Base-by-base conservation (phyloP, 2,329 filamentous ascomycete genomes). In the Parascedosporium putredinis region DNA sequence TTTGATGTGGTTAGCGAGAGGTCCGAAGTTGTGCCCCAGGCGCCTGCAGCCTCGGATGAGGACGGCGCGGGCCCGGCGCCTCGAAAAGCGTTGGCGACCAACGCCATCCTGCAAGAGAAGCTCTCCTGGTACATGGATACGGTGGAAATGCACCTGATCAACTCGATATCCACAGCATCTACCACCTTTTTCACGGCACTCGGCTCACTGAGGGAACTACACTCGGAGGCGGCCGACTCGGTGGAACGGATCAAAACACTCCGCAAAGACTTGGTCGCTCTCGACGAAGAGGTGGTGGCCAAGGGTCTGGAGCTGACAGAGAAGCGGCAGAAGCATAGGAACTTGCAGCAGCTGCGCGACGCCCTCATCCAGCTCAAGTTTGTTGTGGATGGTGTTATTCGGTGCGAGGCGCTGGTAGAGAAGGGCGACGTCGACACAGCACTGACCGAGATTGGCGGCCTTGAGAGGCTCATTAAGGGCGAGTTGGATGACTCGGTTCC, bases 111-210 rank as follows among this genome's bases (percentile, higher is more conserved):
- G 31, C 93, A 98, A 63, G 93, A 98, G 66, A 98, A 98, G 66
- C 73, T 98, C 10, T 97, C 93, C 0, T 98, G 93, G 93, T 98
- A 98, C 64, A 95, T 98, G 89, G 93, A 98, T 63, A 98, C 93
- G 0, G 89, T 98, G 20, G 93, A 98, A 63, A 88, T 98, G 50
- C 93, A 98, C 63, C 73, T 98, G 6, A 96, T 98, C 58, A 88
- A 88, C 27, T 95, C 90, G 0, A 98, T 98, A 54, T 97, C 91
- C 2, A 89, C 87, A 0, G 93, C 93, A 1, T 97, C 93, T 0
- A 89, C 88, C 1, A 95, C 91, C 0, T 98, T 98, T 65, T 98
- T 98, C 60, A 90, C 89, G 0, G 93, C 93, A 0, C 72, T 98
- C 1, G 91, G 93, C 1, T 95, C 90, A 1, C 71, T 98, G 29